phyloP scores from a whole-genome alignment of 208 protist species.

The Porcisia hertigi region DNA sequence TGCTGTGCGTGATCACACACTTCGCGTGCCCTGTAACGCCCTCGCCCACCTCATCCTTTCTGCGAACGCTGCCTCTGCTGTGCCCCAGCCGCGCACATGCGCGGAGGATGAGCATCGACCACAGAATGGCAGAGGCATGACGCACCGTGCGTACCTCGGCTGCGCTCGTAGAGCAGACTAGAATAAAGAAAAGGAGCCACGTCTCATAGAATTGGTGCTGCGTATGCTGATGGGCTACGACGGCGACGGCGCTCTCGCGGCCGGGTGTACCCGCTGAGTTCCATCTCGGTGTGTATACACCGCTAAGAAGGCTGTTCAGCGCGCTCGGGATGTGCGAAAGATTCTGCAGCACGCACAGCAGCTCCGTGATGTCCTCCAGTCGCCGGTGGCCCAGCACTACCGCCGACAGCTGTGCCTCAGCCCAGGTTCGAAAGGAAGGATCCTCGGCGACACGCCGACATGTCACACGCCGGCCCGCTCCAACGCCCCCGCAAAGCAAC shows the following conservation, averaged over 20 bases:
- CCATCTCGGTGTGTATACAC: not conserved
- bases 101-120: slow-evolving; percentile 43
- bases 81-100: slow-evolving; percentile 21
- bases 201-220: slow-evolving; percentile 36
- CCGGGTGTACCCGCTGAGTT: not conserved
- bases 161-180: slow-evolving; percentile 21
- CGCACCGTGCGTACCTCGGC: slow-evolving; percentile 19
- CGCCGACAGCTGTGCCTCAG: slow-evolving; percentile 27
- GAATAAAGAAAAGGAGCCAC: slow-evolving; percentile 44
- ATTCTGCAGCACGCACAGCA: slow-evolving; percentile 43
- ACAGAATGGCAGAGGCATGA: slow-evolving; percentile 23
- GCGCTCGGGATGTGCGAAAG: slow-evolving; percentile 35
- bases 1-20: not conserved
- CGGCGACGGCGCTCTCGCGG: not conserved
- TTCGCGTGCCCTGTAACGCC: slow-evolving; percentile 7
- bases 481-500: slow-evolving; percentile 43
- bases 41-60: not conserved
- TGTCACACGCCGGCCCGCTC: slow-evolving; percentile 21
- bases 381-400: slow-evolving; percentile 38
- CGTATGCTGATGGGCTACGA: not conserved
- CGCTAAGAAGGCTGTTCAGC: slow-evolving; percentile 11
- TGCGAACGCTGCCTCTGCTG: not conserved
- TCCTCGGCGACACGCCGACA: slow-evolving; percentile 38
- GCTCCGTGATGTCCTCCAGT: slow-evolving; percentile 28
- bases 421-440: slow-evolving; percentile 31